Conservation (phyloP, 31 red algal genomes). For the Asparagopsis taxiformis region DNA sequence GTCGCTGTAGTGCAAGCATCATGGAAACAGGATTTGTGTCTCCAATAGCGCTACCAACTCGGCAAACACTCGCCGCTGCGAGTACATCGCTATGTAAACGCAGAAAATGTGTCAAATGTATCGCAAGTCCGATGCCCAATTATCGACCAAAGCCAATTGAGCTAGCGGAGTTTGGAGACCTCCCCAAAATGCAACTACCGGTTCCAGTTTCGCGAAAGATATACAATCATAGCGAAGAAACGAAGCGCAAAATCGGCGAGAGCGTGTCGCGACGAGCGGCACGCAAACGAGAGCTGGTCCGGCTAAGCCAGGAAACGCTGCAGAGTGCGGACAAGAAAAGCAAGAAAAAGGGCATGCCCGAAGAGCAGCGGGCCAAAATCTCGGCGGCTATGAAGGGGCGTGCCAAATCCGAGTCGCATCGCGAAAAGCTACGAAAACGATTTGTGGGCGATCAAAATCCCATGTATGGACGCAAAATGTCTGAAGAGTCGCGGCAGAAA, state of each 20-base stretch:
- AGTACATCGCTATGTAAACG: too few relatives aligned
- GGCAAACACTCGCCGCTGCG: not conserved
- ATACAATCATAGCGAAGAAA: not conserved
- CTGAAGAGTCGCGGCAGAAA: constrained; percentile 43
- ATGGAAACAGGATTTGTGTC: too few relatives aligned
- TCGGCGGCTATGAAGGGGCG: constrained; percentile 1
- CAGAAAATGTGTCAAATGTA: too few relatives aligned
- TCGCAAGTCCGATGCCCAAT: too few relatives aligned
- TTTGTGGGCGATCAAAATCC: not conserved
- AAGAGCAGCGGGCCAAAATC: constrained; percentile 10
- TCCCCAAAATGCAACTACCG: not conserved
- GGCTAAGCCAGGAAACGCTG: not conserved
- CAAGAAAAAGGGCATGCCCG: not conserved
- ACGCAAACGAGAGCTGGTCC: not conserved
- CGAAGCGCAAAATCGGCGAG: not conserved
- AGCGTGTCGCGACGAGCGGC: not conserved
- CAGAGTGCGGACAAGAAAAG: not conserved
- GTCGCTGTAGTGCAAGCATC: too few relatives aligned
- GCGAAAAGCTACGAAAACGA: not conserved
- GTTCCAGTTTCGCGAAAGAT: not conserved
- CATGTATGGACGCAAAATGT: constrained; percentile 20
- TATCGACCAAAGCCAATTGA: too few relatives aligned
- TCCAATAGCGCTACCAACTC: too few relatives aligned
- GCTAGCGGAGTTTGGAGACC: not conserved
- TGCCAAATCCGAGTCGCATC: constrained; percentile 4